Conservation (phyloP, 768 basidiomycete genomes). For the Xerocomus brunneocitrinus region DNA sequence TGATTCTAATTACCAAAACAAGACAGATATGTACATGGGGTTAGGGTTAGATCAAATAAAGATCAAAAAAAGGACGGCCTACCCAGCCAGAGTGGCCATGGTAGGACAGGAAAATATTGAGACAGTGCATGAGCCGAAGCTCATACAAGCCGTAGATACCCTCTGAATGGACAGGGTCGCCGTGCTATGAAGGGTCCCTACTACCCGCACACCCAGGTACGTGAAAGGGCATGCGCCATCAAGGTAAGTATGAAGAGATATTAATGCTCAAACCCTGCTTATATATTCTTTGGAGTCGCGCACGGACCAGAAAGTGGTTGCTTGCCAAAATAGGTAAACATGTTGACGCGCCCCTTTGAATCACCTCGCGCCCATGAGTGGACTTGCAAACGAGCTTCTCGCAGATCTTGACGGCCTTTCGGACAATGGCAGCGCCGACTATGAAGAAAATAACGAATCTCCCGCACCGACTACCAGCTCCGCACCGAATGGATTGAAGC, state of each 20-base stretch:
- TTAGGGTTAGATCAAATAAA: slow-evolving; percentile 27
- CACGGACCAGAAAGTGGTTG: slow-evolving; percentile 13
- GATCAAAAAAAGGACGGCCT: slow-evolving; percentile 25
- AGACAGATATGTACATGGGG: slow-evolving; percentile 16
- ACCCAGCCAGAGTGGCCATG: slow-evolving; percentile 46
- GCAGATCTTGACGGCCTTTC: slow-evolving; percentile 89
- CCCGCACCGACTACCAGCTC: slow-evolving; percentile 17
- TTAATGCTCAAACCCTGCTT: too few species aligned
- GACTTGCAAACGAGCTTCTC: slow-evolving; percentile 86
- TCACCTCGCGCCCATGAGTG: slow-evolving; percentile 51
- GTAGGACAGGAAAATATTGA: slow-evolving; percentile 75
- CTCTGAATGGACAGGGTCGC: slow-evolving; percentile 52
- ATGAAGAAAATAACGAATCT: slow-evolving; percentile 38
- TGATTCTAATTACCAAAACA: slow-evolving; percentile 2
- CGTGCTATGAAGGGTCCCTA: slow-evolving; percentile 52
- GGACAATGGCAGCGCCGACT: slow-evolving; percentile 52
- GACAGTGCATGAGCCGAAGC: slow-evolving; percentile 75
- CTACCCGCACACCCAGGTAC: slow-evolving; percentile 52
- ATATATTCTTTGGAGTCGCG: slow-evolving; percentile 4
- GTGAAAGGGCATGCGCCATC: slow-evolving; percentile 57
- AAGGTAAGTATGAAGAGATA: slow-evolving; percentile 60
- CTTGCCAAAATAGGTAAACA: slow-evolving; percentile 11
- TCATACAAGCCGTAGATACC: slow-evolving; percentile 43
- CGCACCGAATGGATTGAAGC: slow-evolving; percentile 44
- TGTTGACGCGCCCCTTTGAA: background rate